Evolutionary conservation across 768 basidiomycete species (phyloP).

Genomic region (Dendrothele bispora): DNA sequence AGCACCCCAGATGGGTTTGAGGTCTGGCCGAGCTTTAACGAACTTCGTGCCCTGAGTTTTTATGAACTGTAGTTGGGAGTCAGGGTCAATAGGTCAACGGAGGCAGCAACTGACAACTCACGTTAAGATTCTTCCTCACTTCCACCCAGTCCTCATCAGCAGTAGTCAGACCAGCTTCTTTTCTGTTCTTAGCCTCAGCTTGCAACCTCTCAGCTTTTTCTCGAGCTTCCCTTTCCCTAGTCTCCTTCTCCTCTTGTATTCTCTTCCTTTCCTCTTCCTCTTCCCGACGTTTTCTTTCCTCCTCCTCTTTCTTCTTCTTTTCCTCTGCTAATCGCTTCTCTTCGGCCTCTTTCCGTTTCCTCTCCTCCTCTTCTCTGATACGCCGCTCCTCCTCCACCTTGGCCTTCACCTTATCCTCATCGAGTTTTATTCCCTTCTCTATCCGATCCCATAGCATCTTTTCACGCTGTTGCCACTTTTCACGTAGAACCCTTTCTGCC

Average conservation of each 20-base stretch:
- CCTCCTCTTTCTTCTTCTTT: constrained; percentile 45
- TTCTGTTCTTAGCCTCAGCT: constrained; percentile 38
- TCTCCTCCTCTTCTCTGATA: constrained; percentile 50
- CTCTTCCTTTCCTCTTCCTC: constrained; percentile 28
- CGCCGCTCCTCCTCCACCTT: constrained; percentile 46
- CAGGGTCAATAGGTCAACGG: constrained; percentile 3
- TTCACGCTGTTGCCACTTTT: constrained; percentile 6
- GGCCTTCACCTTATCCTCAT: constrained; percentile 35
- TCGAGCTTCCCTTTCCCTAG: constrained; percentile 32
- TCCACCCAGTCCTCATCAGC: constrained; percentile 65
- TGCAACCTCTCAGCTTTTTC: constrained; percentile 35
- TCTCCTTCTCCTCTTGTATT: constrained; percentile 33
- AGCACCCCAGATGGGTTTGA: constrained; percentile 64
- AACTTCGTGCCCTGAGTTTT: constrained; percentile 64
- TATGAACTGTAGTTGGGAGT: constrained; percentile 51
- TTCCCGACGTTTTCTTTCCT: constrained; percentile 43
- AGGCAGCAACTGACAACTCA: constrained; percentile 26
- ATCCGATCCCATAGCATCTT: constrained; percentile 6
- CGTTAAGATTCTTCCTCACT: constrained; percentile 55
- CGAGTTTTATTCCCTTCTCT: constrained; percentile 14
- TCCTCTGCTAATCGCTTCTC: constrained; percentile 47
- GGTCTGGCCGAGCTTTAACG: constrained; percentile 57
- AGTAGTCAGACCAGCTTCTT: constrained; percentile 49
- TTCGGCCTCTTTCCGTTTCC: constrained; percentile 54
- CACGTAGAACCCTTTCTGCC: constrained; percentile 3